Conservation (phyloP, 2,329 filamentous ascomycete genomes). For the Monilinia vaccinii-corymbosi region DNA sequence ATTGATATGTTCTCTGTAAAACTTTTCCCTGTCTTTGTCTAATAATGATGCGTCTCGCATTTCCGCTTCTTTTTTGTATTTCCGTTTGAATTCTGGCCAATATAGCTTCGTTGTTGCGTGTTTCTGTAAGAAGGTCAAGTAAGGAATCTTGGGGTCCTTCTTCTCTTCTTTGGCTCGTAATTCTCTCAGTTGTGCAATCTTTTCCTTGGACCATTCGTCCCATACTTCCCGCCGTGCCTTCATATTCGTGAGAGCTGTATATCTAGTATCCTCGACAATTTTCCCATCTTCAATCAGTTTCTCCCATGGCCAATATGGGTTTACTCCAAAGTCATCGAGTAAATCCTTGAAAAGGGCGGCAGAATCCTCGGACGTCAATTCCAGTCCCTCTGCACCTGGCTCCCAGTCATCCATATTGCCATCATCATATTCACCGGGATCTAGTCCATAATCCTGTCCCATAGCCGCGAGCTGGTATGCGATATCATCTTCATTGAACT, state of each 20-base stretch:
- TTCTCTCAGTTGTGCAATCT: slow-evolving; percentile 63
- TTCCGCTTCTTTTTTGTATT: slow-evolving; percentile 70
- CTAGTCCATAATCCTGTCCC: slow-evolving; percentile 74
- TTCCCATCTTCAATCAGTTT: slow-evolving; percentile 74
- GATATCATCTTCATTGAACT: slow-evolving; percentile 92
- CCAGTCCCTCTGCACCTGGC: slow-evolving; percentile 61
- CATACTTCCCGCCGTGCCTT: slow-evolving; percentile 74
- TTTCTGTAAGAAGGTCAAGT: slow-evolving; percentile 70
- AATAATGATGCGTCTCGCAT: slow-evolving; percentile 66
- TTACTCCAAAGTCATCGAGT: slow-evolving; percentile 72
- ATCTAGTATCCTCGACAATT: slow-evolving; percentile 77
- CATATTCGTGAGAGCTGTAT: slow-evolving; percentile 75
- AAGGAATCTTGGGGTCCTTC: slow-evolving; percentile 73
- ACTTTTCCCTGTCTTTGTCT: slow-evolving; percentile 72
- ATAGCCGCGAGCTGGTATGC: slow-evolving; percentile 85
- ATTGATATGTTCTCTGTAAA: slow-evolving; percentile 65
- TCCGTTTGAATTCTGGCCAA: slow-evolving; percentile 94
- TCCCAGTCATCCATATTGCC: slow-evolving; percentile 53
- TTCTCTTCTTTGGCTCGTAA: slow-evolving; percentile 67
- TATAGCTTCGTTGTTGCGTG: slow-evolving; percentile 86
- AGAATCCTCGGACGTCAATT: slow-evolving; percentile 67
- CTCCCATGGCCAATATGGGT: slow-evolving; percentile 87
- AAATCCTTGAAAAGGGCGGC: slow-evolving; percentile 74
- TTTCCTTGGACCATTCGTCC: slow-evolving; percentile 72
- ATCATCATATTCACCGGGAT: slow-evolving; percentile 67